Conservation (phyloP, 2,329 filamentous ascomycete genomes). For the Fusarium redolens region DNA sequence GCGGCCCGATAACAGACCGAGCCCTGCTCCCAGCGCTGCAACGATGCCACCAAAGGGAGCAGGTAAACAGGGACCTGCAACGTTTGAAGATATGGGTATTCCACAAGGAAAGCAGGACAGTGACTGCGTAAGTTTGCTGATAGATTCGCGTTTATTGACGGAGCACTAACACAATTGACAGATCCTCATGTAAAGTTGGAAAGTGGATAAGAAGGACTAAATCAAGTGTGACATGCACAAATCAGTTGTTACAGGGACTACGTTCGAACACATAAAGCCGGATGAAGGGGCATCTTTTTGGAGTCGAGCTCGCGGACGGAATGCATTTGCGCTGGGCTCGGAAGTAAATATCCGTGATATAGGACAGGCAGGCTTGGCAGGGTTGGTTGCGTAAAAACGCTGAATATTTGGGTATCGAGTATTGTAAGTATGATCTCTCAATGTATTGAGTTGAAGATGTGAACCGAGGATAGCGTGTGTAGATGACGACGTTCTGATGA, state of each 20-base stretch:
- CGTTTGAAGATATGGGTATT: constrained; percentile 98
- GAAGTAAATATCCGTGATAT: constrained; percentile 24
- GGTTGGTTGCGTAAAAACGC: constrained; percentile 18
- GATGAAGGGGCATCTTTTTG: constrained; percentile 28
- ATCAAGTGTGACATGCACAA: not conserved
- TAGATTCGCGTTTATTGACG: not conserved
- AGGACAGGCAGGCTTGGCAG: constrained; percentile 4
- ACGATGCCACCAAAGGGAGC: constrained; percentile 53
- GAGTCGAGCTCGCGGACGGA: constrained; percentile 32
- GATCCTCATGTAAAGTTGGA: constrained; percentile 44
- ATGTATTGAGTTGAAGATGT: constrained; percentile 21
- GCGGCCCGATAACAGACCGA: constrained; percentile 45
- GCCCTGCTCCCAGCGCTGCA: constrained; percentile 47
- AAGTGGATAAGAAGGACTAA: not conserved
- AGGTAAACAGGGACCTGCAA: constrained; percentile 82
- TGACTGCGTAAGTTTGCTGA: constrained; percentile 79
- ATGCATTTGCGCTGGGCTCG: constrained; percentile 31
- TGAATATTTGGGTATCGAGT: constrained; percentile 26
- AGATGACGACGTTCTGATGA: constrained; percentile 4
- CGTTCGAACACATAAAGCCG: constrained; percentile 21
- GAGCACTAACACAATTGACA: constrained; percentile 14
- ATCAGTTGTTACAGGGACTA: constrained; percentile 5
- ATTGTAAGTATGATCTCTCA: constrained; percentile 28
- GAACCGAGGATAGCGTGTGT: constrained; percentile 6
- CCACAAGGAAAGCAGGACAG: constrained; percentile 83